phyloP scores from a whole-genome alignment of 108 stramenopile genomes.

The Fragilariopsis cylindrus region DNA sequence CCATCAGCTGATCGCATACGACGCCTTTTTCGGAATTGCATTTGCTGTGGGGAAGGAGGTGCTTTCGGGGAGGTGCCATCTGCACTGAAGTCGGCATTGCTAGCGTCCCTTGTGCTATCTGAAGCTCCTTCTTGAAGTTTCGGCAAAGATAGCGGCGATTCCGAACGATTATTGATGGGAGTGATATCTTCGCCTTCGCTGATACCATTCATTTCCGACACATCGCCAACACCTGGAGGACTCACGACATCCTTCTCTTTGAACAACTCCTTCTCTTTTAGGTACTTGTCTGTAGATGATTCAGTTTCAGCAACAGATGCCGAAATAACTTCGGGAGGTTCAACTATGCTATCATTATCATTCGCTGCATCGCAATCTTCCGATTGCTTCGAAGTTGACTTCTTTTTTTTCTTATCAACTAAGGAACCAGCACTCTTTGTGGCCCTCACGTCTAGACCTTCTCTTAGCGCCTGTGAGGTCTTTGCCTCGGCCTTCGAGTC shows the following conservation, averaged over 20 bases:
- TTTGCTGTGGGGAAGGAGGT: constrained; percentile 40
- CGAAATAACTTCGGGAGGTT: background rate
- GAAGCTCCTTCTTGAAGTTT: constrained; percentile 16
- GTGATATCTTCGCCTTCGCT: background rate
- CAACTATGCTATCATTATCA: constrained; percentile 19
- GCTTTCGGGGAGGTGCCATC: constrained; percentile 7
- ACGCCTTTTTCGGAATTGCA: constrained; percentile 50
- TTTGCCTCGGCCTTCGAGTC: constrained; percentile 90
- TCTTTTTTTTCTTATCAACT: constrained; percentile 55
- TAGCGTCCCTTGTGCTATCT: background rate
- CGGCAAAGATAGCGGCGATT: constrained; percentile 43
- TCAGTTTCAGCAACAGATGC: constrained; percentile 10
- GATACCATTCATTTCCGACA: background rate
- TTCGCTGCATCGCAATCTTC: background rate
- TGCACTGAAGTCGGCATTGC: background rate
- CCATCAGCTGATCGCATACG: constrained; percentile 48
- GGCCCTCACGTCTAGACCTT: constrained; percentile 85
- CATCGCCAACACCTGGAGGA: background rate
- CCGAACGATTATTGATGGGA: background rate
- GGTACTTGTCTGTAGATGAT: background rate
- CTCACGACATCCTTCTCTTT: constrained; percentile 14
- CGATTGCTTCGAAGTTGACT: constrained; percentile 1
- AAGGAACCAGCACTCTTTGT: constrained; percentile 62
- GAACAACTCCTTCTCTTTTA: background rate
- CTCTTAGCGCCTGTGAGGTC: constrained; percentile 83